Evolutionary conservation across 257 asterid genomes (phyloP), one percentile per base, ranked within the genome.

Genomic region (Nicotiana obtusifolia): DNA sequence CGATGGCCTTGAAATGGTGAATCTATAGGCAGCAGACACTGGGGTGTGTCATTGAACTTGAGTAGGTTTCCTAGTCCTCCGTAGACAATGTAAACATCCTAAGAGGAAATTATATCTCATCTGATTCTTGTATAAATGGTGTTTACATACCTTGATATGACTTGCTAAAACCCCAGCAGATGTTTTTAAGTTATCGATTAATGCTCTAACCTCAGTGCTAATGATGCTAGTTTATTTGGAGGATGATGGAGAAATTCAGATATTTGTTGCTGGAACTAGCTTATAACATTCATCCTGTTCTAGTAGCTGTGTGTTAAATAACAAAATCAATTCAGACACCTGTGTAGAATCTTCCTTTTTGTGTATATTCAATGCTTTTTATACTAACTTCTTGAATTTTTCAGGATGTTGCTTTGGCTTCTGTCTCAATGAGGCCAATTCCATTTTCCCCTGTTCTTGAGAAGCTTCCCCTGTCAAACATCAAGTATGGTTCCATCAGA

Each of bases 361-460:
- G 26, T 13, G 24, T 15, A 60, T 60, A 60, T 9, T 60, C 28
- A 20, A 26, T n/a, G 65, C 65, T 60, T 60, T 20, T 26, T 60
- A n/a, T 60, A 60, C 30, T 20, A 37, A 44, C 56, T 73, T 30
- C 6, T 65, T 10, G 41, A 73, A 37, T 0, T 54, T 49, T 64
- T 22, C 68, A 81, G 83, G 80, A 64, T 10, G 24, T 80, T 54
- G 19, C 35, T 3, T 80, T 80, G 16, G 77, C 82, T 44, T 67
- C 64, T 61, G 69, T 81, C n/a, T 66, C 80, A 22, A 52, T 81
- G 83, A 66, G 71, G 53, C 80, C 83, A 56, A 81, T 81, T n/a
- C 68, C 83, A 57, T 81, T 81, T 20, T 66, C 83, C 9, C 83
- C 80, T 35, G 77, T 68, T n/a, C 68, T 81, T 56, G 83, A 81